Evolutionary conservation across 169 alveolate genomes (phyloP).

Genomic region (Plasmodium ovale): DNA sequence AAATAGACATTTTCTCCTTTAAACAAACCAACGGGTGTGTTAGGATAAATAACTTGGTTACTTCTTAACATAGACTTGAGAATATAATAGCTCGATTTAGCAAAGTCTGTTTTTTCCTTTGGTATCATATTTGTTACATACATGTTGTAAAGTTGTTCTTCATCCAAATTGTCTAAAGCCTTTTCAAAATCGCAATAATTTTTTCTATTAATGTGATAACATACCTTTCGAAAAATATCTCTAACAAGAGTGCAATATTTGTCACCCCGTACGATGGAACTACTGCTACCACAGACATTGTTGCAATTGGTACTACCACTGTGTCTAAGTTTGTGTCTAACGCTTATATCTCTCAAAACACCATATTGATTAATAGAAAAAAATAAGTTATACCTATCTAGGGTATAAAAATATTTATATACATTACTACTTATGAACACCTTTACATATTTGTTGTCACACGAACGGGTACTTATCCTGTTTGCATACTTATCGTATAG

Average conservation of each 20-base stretch:
- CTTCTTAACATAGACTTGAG: slow-evolving; percentile 50
- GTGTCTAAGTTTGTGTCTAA: slow-evolving; percentile 36
- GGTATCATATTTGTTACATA: slow-evolving; percentile 62
- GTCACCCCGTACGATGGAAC: slow-evolving; percentile 27
- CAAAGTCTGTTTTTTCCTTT: slow-evolving; percentile 43
- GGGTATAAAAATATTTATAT: slow-evolving; percentile 31
- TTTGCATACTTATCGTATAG: slow-evolving; percentile 39
- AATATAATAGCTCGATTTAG: slow-evolving; percentile 45
- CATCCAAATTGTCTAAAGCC: slow-evolving; percentile 53
- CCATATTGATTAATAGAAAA: slow-evolving; percentile 27
- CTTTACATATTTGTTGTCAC: slow-evolving; percentile 37
- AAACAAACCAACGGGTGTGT: slow-evolving; percentile 49
- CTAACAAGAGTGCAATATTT: slow-evolving; percentile 9
- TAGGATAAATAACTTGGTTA: slow-evolving; percentile 69
- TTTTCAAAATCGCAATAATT: slow-evolving; percentile 35
- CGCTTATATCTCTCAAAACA: slow-evolving; percentile 35
- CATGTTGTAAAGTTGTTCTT: slow-evolving; percentile 42
- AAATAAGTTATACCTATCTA: slow-evolving; percentile 55
- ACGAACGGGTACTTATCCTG: background rate
- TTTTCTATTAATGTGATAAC: slow-evolving; percentile 21
- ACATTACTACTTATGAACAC: slow-evolving; percentile 37
- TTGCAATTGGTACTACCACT: background rate
- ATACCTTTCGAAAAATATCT: slow-evolving; percentile 6
- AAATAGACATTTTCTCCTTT: slow-evolving; percentile 68
- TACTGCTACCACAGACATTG: background rate